Evolutionary conservation across 176 grass and related monocot genomes (phyloP).

Genomic region (Carex pumila): DNA sequence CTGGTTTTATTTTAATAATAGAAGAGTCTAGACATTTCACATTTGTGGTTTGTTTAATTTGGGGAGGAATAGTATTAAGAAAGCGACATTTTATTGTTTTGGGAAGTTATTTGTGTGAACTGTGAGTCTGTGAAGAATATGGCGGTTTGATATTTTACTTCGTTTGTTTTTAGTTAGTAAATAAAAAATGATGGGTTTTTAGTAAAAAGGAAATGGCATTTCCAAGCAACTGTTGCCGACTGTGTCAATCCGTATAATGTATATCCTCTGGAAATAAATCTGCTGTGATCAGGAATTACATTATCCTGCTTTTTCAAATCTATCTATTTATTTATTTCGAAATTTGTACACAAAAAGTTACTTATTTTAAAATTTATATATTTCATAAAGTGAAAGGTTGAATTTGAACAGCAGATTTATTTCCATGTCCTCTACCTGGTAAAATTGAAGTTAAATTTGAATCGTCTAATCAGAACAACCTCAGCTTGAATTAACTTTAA

Average conservation of each 20-base stretch:
- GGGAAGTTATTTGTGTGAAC: background rate
- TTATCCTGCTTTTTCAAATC: no score
- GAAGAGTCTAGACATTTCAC: background rate
- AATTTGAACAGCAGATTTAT: no score
- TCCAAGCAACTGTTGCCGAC: background rate
- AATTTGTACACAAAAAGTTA: no score
- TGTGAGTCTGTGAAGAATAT: background rate
- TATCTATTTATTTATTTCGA: no score
- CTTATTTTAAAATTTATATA: no score
- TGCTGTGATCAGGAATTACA: no score
- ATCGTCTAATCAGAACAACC: no score
- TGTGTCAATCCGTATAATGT: background rate
- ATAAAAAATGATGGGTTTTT: background rate
- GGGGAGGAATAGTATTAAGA: background rate
- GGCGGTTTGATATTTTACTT: background rate
- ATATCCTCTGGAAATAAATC: no score
- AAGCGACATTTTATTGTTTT: background rate
- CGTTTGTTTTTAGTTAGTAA: background rate
- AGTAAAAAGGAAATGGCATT: background rate
- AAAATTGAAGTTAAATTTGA: no score
- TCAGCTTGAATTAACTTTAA: no score
- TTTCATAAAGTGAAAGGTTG: no score
- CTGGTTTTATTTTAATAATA: background rate
- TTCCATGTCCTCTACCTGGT: no score
- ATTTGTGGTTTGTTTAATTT: background rate